Percentiles rank a stretch among this genome's conserved stretches.
Conservation (phyloP, 2,329 filamentous ascomycete genomes). For the Fusarium protoensiforme region DNA sequence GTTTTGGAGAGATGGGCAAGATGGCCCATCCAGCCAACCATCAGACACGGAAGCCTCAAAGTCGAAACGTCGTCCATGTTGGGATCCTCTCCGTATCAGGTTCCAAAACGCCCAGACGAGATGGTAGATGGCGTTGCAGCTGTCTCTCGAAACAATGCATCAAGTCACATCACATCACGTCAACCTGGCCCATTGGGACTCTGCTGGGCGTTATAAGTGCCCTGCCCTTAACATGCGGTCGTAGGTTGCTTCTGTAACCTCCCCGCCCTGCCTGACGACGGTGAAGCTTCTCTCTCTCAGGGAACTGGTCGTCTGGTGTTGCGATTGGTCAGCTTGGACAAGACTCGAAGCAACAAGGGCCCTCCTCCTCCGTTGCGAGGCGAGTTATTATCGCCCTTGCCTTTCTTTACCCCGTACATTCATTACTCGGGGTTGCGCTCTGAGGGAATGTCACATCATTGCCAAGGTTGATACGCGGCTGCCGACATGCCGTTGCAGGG, state of each 20-base stretch:
- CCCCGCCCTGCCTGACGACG: neutral
- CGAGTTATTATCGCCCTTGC: neutral
- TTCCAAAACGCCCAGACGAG: neutral
- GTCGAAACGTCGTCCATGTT: slow-evolving; percentile 34
- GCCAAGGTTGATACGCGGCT: neutral
- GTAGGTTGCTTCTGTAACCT: neutral
- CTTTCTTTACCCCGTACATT: neutral
- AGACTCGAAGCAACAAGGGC: neutral
- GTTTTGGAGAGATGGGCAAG: slow-evolving; percentile 20
- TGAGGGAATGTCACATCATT: neutral
- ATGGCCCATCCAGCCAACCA: slow-evolving; percentile 7
- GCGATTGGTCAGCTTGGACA: neutral
- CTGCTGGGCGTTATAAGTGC: slow-evolving; percentile 8
- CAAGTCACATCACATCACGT: neutral
- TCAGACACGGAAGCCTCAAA: slow-evolving; percentile 2
- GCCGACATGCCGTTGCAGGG: neutral
- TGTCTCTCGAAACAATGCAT: neutral
- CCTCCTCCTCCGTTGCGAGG: neutral
- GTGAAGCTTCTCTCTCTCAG: neutral
- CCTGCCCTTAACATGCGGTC: slow-evolving; percentile 10
- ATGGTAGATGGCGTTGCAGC: slow-evolving; percentile 6
- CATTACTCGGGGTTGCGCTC: neutral
- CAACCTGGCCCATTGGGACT: neutral
- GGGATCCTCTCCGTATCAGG: slow-evolving; percentile 5
- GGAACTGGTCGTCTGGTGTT: neutral